A percentile compares a stretch with the other conserved stretches of the same genome.
Conservation (phyloP, 2,329 filamentous ascomycete species). For the Curvularia spicifera region DNA sequence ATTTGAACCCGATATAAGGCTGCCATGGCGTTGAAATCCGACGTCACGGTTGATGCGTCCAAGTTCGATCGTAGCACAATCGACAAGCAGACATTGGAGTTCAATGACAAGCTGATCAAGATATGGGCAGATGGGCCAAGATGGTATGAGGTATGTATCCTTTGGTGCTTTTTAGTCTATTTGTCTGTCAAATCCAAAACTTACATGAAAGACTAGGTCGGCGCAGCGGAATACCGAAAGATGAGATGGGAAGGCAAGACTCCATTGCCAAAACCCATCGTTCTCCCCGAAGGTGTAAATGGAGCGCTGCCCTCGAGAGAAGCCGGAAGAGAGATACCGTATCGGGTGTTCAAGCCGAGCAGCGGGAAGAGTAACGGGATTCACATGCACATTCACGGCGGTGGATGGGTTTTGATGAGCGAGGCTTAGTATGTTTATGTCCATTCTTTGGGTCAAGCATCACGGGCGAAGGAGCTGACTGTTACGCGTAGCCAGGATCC, state of each 20-base stretch:
- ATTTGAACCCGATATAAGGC: not conserved
- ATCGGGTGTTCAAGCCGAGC: conserved; percentile 60
- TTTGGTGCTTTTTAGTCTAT: not conserved
- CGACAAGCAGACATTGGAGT: conserved; percentile 50
- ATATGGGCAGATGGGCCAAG: conserved; percentile 54
- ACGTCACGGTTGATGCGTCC: conserved; percentile 51
- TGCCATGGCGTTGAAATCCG: conserved; percentile 44
- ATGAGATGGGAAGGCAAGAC: conserved; percentile 63
- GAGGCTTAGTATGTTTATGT: conserved; percentile 27
- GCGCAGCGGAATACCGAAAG: conserved; percentile 60
- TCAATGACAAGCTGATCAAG: conserved; percentile 55
- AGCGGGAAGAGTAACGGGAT: conserved; percentile 54
- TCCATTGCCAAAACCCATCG: conserved; percentile 55
- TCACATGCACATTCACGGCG: conserved; percentile 64
- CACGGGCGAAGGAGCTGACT: conserved; percentile 8
- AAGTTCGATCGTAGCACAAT: conserved; percentile 54
- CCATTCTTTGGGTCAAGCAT: not conserved
- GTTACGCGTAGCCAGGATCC: conserved; percentile 51
- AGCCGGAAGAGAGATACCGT: conserved; percentile 57
- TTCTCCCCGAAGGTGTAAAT: conserved; percentile 57
- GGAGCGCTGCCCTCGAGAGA: conserved; percentile 61
- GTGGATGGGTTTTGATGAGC: conserved; percentile 56
- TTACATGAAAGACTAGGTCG: conserved; percentile 49
- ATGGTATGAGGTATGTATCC: conserved; percentile 58
- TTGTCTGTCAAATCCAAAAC: not conserved